Evolutionary conservation across 345 rosid genomes (phyloP).

Genomic region (Salix caprea): DNA sequence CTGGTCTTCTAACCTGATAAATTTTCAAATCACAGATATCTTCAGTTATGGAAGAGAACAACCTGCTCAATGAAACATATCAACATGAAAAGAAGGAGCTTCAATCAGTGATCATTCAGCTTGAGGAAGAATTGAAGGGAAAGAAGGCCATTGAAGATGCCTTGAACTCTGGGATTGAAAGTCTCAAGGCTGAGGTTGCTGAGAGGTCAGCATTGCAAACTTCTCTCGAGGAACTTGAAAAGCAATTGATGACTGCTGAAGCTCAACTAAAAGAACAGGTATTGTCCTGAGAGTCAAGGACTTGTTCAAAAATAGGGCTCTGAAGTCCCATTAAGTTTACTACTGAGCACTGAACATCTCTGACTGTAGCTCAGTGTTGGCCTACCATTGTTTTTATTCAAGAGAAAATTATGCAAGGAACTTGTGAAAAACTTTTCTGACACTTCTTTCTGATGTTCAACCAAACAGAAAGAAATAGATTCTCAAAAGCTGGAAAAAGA

Average conservation of each 20-base stretch:
- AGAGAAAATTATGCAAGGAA: neutral
- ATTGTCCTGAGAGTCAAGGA: neutral
- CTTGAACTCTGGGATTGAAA: slow-evolving; percentile 42
- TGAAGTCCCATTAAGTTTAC: neutral
- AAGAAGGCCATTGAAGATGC: slow-evolving; percentile 43
- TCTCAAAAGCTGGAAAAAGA: slow-evolving; percentile 49
- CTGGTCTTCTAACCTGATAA: neutral
- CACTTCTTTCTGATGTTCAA: no score
- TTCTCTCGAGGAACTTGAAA: slow-evolving; percentile 58
- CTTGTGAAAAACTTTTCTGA: no score
- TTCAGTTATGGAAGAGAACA: slow-evolving; percentile 70
- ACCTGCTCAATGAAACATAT: slow-evolving; percentile 56
- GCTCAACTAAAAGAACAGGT: slow-evolving; percentile 53
- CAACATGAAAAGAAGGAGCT: slow-evolving; percentile 64
- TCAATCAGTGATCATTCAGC: slow-evolving; percentile 53
- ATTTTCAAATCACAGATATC: slow-evolving; percentile 46
- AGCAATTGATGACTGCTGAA: slow-evolving; percentile 38
- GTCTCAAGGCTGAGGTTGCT: slow-evolving; percentile 40
- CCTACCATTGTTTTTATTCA: neutral
- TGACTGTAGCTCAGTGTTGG: slow-evolving; percentile 37
- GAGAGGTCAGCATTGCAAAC: slow-evolving; percentile 52
- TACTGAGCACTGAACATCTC: neutral
- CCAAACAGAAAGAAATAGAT: no score
- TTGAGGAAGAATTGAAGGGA: slow-evolving; percentile 53
- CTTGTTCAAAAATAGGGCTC: neutral